Evolutionary conservation across 2,329 filamentous ascomycete species (phyloP).

Genomic region (Aspergillus novofumigatus): DNA sequence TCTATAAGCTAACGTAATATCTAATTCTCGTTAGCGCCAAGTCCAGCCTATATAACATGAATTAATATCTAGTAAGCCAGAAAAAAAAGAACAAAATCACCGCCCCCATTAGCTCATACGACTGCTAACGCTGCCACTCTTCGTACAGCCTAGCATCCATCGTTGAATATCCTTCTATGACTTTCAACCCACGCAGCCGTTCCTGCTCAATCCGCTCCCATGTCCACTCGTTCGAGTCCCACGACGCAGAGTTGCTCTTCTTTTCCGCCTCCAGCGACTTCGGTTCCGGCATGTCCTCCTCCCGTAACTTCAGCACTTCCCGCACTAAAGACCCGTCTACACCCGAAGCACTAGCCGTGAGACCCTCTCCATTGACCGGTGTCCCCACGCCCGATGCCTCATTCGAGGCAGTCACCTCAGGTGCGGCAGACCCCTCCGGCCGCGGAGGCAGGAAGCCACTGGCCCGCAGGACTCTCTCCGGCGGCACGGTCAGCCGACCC

Average conservation of each 20-base stretch:
- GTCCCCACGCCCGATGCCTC: constrained; percentile 30
- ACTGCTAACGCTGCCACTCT: constrained; percentile 35
- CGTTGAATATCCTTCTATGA: constrained; percentile 52
- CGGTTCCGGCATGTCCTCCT: constrained; percentile 24
- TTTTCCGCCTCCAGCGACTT: constrained; percentile 29
- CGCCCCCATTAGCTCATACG: background rate
- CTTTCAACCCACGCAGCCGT: constrained; percentile 50
- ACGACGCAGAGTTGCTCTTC: constrained; percentile 29
- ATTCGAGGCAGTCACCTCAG: constrained; percentile 17
- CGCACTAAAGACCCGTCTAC: constrained; percentile 34
- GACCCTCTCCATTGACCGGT: constrained; percentile 29
- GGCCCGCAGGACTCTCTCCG: constrained; percentile 67
- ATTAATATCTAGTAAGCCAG: background rate
- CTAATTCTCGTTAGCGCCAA: background rate
- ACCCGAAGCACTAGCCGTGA: constrained; percentile 25
- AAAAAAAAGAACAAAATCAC: background rate
- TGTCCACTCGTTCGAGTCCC: constrained; percentile 47
- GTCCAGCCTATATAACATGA: background rate
- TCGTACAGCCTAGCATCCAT: constrained; percentile 51
- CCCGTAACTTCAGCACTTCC: constrained; percentile 33
- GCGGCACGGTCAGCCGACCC: constrained; percentile 76
- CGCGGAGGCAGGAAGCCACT: constrained; percentile 70
- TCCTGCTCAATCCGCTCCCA: constrained; percentile 60
- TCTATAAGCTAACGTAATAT: too few species aligned
- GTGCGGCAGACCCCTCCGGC: constrained; percentile 51